A percentile compares a stretch with the other conserved stretches of the same genome.
Evolutionary conservation across 2,329 filamentous ascomycete genomes (phyloP).

Genomic region (Colletotrichum tropicicola): DNA sequence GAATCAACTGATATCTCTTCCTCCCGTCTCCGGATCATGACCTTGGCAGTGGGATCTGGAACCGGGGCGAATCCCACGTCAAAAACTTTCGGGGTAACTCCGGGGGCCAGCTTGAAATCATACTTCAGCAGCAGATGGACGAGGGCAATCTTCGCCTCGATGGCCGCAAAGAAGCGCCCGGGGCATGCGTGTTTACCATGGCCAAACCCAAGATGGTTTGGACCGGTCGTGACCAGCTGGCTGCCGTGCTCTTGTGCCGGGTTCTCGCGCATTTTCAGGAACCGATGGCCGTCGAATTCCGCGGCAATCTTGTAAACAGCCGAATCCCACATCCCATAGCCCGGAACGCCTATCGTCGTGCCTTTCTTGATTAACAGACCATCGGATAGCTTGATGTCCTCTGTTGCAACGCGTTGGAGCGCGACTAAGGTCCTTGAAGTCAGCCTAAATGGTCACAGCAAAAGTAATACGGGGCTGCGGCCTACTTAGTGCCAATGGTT

Average conservation of each 20-base stretch:
- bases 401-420: background rate
- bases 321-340: background rate
- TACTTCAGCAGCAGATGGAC: background rate
- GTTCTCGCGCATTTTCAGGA: background rate
- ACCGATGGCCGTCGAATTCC: background rate
- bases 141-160: slow-evolving; percentile 39
- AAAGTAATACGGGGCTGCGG: too few species aligned
- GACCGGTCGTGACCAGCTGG: background rate
- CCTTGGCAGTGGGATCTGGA: too few species aligned
- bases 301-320: background rate
- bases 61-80: too few species aligned
- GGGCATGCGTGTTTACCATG: slow-evolving; percentile 44
- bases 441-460: too few species aligned
- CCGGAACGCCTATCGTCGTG: background rate
- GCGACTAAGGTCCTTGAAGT: too few species aligned
- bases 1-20: too few species aligned
- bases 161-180: slow-evolving; percentile 38
- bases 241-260: background rate
- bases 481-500: too few species aligned
- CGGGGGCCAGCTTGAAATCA: too few species aligned
- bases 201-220: slow-evolving; percentile 38
- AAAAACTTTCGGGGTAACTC: too few species aligned
- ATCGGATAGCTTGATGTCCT: background rate
- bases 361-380: background rate
- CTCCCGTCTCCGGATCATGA: too few species aligned